A percentile compares a stretch with the other conserved stretches of the same genome.
phyloP scores from a whole-genome alignment of 2,329 filamentous ascomycete genomes.

The Aspergillus aculeatinus region DNA sequence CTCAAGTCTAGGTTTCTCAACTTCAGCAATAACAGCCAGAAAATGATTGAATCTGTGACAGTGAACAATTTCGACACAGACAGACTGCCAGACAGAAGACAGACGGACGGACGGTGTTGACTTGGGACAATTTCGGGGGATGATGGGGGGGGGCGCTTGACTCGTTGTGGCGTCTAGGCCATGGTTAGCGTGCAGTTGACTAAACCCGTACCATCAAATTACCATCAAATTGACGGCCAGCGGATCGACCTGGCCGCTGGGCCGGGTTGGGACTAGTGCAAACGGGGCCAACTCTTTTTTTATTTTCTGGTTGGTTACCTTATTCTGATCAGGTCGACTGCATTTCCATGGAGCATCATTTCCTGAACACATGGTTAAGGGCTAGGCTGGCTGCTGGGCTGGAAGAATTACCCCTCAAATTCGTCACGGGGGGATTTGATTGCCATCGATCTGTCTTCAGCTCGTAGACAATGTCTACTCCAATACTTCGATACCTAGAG shows the following conservation, averaged over 20 bases:
- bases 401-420: neutral
- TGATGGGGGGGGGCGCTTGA: constrained; percentile 3
- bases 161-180: constrained; percentile 28
- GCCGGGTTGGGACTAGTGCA: neutral
- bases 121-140: constrained; percentile 15
- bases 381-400: no score
- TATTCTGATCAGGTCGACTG: neutral
- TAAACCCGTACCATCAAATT: constrained; percentile 6
- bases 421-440: no score
- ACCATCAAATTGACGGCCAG: constrained; percentile 15
- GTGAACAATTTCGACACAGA: constrained; percentile 6
- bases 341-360: neutral
- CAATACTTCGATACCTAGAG: neutral
- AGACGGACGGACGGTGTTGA: no score
- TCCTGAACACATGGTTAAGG: neutral
- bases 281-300: neutral
- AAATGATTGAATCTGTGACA: constrained; percentile 2
- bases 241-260: constrained; percentile 22
- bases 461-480: neutral
- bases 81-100: neutral
- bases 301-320: neutral
- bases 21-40: constrained; percentile 9
- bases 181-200: constrained; percentile 22
- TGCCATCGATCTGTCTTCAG: neutral
- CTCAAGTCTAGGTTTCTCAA: no score